Conservation (phyloP, 2,329 filamentous ascomycete genomes). For the Botrytis paeoniae region DNA sequence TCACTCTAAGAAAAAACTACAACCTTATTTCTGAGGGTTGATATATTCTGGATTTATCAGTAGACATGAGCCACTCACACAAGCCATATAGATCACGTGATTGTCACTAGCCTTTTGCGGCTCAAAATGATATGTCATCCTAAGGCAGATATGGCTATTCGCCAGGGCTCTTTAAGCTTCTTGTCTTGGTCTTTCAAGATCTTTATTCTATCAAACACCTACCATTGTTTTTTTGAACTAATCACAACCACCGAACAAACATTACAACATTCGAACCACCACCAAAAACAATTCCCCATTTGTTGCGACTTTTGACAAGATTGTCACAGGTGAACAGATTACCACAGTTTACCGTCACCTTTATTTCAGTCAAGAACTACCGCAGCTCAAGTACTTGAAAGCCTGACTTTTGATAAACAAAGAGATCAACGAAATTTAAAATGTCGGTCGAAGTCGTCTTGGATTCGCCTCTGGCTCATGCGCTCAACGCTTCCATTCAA, state of each 20-base stretch:
- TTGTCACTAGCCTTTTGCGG: background rate
- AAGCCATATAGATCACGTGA: background rate
- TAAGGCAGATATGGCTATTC: constrained; percentile 12
- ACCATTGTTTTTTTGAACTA: background rate
- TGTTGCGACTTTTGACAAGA: background rate
- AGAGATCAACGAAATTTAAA: constrained; percentile 33
- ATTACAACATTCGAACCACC: background rate
- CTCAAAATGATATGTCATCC: background rate
- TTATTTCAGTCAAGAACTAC: constrained; percentile 11
- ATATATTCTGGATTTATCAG: background rate
- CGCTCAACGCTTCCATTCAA: constrained; percentile 78
- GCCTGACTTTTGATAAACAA: constrained; percentile 20
- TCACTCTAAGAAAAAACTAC: no score
- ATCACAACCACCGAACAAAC: background rate
- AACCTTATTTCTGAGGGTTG: background rate
- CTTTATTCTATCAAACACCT: constrained; percentile 14
- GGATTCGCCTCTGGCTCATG: constrained; percentile 79
- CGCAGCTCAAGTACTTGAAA: constrained; percentile 7
- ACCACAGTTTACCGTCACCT: background rate
- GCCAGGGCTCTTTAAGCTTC: constrained; percentile 15
- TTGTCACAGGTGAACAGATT: background rate
- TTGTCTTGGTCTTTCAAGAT: constrained; percentile 16
- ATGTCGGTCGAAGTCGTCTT: constrained; percentile 79
- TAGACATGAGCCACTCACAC: background rate
- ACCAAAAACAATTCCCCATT: background rate